A percentile compares a stretch with the other conserved stretches of the same genome.
These are phyloP conservation scores for Blakeslea trispora DNA, from an alignment of 371 early-diverging fungal genomes.

Conservation along the genomic window DNA sequence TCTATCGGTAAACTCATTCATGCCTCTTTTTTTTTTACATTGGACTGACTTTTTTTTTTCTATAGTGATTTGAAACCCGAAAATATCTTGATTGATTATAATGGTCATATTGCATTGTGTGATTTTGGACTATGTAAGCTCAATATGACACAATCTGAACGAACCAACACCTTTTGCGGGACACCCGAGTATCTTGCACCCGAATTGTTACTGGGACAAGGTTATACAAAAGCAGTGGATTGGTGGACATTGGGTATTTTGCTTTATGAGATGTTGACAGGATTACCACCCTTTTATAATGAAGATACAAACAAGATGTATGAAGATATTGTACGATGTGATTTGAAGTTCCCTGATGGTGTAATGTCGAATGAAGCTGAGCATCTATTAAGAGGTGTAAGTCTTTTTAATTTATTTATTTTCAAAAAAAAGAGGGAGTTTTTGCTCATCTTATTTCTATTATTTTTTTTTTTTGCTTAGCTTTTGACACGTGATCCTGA, in stretches of 20 bases:
- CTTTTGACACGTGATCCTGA: conserved; percentile 85
- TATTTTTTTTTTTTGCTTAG: conserved; percentile 20
- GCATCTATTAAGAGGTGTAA: conserved; percentile 72
- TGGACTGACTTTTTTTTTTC: not conserved
- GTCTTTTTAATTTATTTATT: not conserved
- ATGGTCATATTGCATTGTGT: conserved; percentile 96
- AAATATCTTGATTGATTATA: conserved; percentile 94
- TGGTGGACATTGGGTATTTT: conserved; percentile 99
- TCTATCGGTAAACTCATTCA: conserved; percentile 66
- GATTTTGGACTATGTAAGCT: conserved; percentile 98
- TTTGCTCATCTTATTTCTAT: too few relatives aligned
- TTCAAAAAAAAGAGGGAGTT: too few relatives aligned
- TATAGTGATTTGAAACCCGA: conserved; percentile 91
- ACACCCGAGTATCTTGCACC: conserved; percentile 99
- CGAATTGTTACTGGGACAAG: conserved; percentile 89
- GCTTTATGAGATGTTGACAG: conserved; percentile 95
- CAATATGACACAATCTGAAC: conserved; percentile 90
- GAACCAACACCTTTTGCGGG: conserved; percentile 97
- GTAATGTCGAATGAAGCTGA: conserved; percentile 71
- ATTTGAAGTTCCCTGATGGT: conserved; percentile 84
- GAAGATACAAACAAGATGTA: conserved; percentile 97
- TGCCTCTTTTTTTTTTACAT: too few relatives aligned
- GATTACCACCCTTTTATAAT: conserved; percentile 95
- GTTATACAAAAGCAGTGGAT: conserved; percentile 95
- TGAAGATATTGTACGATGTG: conserved; percentile 85